Percentiles rank a stretch among this genome's conserved stretches.
Evolutionary conservation across 75 land plant species (phyloP).

Genomic region (Pinus tabuliformis): DNA sequence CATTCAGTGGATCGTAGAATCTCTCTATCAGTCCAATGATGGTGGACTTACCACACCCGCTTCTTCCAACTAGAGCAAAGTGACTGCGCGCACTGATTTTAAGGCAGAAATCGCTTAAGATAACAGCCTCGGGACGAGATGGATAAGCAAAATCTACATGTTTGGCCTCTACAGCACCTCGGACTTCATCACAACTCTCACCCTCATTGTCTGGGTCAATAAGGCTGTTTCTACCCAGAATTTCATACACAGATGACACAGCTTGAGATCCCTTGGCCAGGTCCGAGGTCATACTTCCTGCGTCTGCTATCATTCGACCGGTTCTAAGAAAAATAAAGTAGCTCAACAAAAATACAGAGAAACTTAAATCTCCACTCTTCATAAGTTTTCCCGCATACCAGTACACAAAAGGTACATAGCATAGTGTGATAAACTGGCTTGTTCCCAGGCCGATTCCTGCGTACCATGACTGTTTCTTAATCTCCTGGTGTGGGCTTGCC

Average conservation of each 20-base stretch:
- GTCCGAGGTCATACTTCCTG: constrained; percentile 77
- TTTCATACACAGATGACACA: constrained; percentile 50
- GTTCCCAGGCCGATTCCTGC: constrained; percentile 63
- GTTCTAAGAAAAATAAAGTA: constrained; percentile 54
- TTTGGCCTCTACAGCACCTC: constrained; percentile 46
- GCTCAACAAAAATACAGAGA: constrained; percentile 40
- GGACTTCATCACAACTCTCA: constrained; percentile 13
- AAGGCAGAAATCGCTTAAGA: constrained; percentile 46
- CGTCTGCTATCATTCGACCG: constrained; percentile 68
- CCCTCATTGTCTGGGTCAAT: constrained; percentile 47
- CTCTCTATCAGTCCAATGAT: constrained; percentile 63
- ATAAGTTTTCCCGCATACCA: constrained; percentile 79
- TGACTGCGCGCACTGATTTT: constrained; percentile 46
- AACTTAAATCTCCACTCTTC: constrained; percentile 11
- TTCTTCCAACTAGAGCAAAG: constrained; percentile 65
- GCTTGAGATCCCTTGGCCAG: constrained; percentile 57
- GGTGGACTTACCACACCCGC: constrained; percentile 84
- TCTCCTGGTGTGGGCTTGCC: constrained; percentile 33
- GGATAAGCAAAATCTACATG: constrained; percentile 68
- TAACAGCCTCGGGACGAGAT: constrained; percentile 51
- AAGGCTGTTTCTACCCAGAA: constrained; percentile 43
- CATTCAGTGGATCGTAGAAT: constrained; percentile 66
- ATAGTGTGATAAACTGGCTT: constrained; percentile 33
- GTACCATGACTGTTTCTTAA: constrained; percentile 40
- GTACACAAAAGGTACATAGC: constrained; percentile 30